Evolutionary conservation across 164 flowering plant genomes (phyloP), one percentile per base, ranked within the genome.

Genomic region (Stephania japonica): DNA sequence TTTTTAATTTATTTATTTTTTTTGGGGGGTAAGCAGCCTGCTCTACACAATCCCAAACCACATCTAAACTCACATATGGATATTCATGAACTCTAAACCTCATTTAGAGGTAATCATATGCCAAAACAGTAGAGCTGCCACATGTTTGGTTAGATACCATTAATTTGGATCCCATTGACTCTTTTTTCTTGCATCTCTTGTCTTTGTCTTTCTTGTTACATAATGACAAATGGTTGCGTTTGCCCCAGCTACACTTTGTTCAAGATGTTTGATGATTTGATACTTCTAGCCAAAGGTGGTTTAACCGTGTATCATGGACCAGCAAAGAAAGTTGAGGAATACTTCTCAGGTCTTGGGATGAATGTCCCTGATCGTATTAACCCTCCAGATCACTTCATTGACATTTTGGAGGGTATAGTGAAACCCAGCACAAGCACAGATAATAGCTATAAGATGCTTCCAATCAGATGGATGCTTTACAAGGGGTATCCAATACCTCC

Each of bases 271-370:
- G 99, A 95, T 79, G 98, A 95, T 77, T 81, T 95, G 75, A 93
- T 95, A 81, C 96, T 95, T 83, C 89, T 94, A 74, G 99, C 98
- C 6, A 94, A 94, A 83, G 99, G 99, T 41, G 99, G 99, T 61
- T 87, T 94, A 24, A 90, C 87, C 18, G 97, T 85, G 47, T 94
- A 94, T 76, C 99, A 88, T 69, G 99, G 99, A 73, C 76, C 99
- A 18, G 94, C 89, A 47, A 91, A 89, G 83, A 93, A 93, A 83
- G 96, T 91, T 32, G 98, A 95, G 80, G 98, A 95, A 71, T 95
- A 95, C 84, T 95, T 95, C 75, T 23, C 89, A 10, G 81, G 87
- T 64, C 80, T 95, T 74, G 98, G 99, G 72, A 93, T 95, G 68
- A 66, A 62, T 16, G 96, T 95, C 62, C 99, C 99, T 27, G 99